phyloP scores from a whole-genome alignment of 192 early-diverging fungal species.

The Coemansia reversa region DNA sequence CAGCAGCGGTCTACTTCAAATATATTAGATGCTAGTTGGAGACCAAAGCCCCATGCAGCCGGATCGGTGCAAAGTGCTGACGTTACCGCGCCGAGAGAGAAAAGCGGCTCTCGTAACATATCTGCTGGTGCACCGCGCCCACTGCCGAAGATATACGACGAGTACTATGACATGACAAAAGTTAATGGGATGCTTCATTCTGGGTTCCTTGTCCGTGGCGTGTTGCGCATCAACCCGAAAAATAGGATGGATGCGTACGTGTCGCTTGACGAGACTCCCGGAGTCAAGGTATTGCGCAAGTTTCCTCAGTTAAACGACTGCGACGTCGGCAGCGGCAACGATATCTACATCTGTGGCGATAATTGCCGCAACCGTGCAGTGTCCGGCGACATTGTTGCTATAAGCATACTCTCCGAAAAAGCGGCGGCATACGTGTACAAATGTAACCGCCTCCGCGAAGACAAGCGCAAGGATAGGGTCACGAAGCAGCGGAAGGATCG shows the following conservation, averaged over 20 bases:
- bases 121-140: neutral
- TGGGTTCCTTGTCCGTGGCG: conserved; percentile 66
- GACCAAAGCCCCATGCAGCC: neutral
- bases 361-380: conserved; percentile 81
- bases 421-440: conserved; percentile 13
- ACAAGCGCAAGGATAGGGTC: conserved; percentile 49
- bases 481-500: conserved; percentile 66
- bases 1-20: neutral
- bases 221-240: conserved; percentile 81
- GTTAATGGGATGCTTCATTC: conserved; percentile 11
- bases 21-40: neutral
- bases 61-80: neutral
- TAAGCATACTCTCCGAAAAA: conserved; percentile 67
- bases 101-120: neutral
- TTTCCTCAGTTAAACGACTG: conserved; percentile 24
- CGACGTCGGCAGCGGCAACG: conserved; percentile 47
- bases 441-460: conserved; percentile 61
- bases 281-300: conserved; percentile 9
- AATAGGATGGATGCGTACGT: conserved; percentile 89
- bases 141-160: conserved; percentile 15
- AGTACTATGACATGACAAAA: conserved; percentile 21
- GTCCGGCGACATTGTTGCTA: conserved; percentile 86
- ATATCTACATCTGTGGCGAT: conserved; percentile 77
- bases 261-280: conserved; percentile 62
- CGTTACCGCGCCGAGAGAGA: neutral